Conservation (phyloP, 352 stramenopile genomes). For the Phytophthora uliginosa region DNA sequence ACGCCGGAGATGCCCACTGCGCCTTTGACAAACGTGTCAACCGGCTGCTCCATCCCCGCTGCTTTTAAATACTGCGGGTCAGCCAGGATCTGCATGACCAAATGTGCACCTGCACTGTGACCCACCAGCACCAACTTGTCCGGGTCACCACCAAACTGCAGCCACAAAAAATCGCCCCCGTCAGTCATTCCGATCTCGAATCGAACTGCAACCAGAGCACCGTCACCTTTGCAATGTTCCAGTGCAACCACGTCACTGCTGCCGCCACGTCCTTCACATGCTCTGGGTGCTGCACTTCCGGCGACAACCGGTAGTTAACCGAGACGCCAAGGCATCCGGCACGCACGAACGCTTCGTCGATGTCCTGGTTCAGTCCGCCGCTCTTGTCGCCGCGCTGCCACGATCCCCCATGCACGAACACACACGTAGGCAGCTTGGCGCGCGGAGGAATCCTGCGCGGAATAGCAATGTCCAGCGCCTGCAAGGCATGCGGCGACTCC, state of each 20-base stretch:
- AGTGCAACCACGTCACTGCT: slow-evolving; percentile 71
- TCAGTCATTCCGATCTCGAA: slow-evolving; percentile 6
- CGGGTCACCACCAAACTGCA: slow-evolving; percentile 79
- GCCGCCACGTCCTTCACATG: slow-evolving; percentile 73
- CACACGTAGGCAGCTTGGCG: slow-evolving; percentile 64
- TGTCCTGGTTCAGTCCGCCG: slow-evolving; percentile 67
- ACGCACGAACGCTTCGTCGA: slow-evolving; percentile 69
- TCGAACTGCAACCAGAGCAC: background rate
- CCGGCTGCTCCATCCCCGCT: slow-evolving; percentile 42
- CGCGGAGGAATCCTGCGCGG: slow-evolving; percentile 39
- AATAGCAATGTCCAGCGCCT: slow-evolving; percentile 78
- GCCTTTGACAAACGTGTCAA: slow-evolving; percentile 54
- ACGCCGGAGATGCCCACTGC: slow-evolving; percentile 85
- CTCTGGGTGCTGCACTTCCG: slow-evolving; percentile 76
- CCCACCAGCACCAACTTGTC: slow-evolving; percentile 70
- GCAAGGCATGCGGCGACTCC: slow-evolving; percentile 47
- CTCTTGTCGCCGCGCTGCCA: slow-evolving; percentile 89
- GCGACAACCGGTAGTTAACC: slow-evolving; percentile 87
- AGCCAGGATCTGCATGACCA: slow-evolving; percentile 76
- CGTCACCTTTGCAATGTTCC: slow-evolving; percentile 74
- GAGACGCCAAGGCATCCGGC: slow-evolving; percentile 69
- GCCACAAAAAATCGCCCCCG: slow-evolving; percentile 10
- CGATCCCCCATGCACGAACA: slow-evolving; percentile 88
- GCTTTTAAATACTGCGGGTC: slow-evolving; percentile 62
- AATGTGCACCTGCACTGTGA: slow-evolving; percentile 84